Percentiles rank a stretch among this genome's conserved stretches.
These are phyloP conservation scores for Cercis canadensis DNA, from an alignment of 306 rosid genomes.

Conservation along the genomic window DNA sequence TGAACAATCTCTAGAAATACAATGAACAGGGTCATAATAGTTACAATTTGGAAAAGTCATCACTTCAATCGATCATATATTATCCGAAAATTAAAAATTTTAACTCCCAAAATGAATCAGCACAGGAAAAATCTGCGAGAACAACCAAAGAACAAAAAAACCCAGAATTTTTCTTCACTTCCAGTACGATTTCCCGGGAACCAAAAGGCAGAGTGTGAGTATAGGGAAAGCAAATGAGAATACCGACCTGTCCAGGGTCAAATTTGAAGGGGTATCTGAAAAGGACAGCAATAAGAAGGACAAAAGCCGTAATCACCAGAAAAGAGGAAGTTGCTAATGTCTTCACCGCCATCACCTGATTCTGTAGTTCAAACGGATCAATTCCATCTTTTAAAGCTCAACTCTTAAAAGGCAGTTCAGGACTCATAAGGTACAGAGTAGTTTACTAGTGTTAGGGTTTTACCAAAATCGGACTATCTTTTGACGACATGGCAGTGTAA, in stretches of 20 bases:
- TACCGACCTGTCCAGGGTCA: constrained; percentile 47
- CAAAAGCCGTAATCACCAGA: constrained; percentile 49
- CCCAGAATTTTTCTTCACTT: neutral
- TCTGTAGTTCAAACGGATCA: neutral
- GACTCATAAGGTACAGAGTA: too few relatives aligned
- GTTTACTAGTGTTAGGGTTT: too few relatives aligned
- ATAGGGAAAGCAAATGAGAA: neutral
- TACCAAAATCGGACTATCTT: too few relatives aligned
- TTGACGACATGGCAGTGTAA: too few relatives aligned
- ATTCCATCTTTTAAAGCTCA: too few relatives aligned
- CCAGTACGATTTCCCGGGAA: neutral
- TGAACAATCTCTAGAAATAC: constrained; percentile 69
- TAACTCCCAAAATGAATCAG: too few relatives aligned
- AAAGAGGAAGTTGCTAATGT: constrained; percentile 47
- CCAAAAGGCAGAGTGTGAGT: neutral
- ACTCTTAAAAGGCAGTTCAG: too few relatives aligned
- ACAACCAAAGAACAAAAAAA: neutral
- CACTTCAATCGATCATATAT: neutral
- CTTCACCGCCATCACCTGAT: constrained; percentile 43
- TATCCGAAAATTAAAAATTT: neutral
- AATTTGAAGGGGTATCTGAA: constrained; percentile 45
- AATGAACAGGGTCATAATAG: constrained; percentile 34
- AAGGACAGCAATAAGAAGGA: constrained; percentile 47
- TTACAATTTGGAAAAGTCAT: neutral
- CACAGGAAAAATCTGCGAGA: too few relatives aligned